Base-by-base conservation (phyloP, 208 protist genomes). In the Acanthamoeba rhysodes region DNA sequence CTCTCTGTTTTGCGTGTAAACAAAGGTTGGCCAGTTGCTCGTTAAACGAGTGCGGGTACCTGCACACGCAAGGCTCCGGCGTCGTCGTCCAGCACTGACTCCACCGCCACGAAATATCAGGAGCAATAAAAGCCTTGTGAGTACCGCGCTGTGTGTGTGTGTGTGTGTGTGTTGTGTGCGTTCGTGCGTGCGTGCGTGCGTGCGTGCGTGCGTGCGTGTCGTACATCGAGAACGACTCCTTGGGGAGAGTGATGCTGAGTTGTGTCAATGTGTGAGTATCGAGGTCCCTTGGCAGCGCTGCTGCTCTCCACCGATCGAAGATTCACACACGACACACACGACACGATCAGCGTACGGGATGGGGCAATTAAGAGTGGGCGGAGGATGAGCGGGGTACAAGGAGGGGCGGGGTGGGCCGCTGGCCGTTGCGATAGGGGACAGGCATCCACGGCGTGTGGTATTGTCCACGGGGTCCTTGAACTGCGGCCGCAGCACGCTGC, bases 381-480 rank as follows among this genome's bases (percentile, higher is more conserved):
- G 62, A 10, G 7, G 55, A 68, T 0, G 24, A 29, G 29, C 22
- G 1, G 8, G 1, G 66, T 45, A 78, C 70, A 27, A 29, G 70
- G 16, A 6, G 70, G 14, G 70, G 32, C 14, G 70, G 22, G 10
- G 45, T 6, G 9, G 57, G 57, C 62, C 20, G 2, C 34, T 91
- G 24, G 37, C 78, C 78, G 8, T 18, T 24, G 22, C 48, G 78
- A 37, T 91, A 91, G 85, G 85, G 57, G 9, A 53, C 9, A 10
- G 85, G 85, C 27, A 97, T 78, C 80, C 97, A 97, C 12, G 97
- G 94, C 12, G 41, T 59, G 72, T 96, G 18, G 88, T 93, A 92
- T 98, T 98, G 90, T 98, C 95, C 18, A 97, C 41, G 37, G 92
- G 66, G 62, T 96, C 95, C 41, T 92, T 66, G 66, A 97, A 98